phyloP scores from a whole-genome alignment of 192 early-diverging fungal genomes.

The Bifiguratus adelaidae region DNA sequence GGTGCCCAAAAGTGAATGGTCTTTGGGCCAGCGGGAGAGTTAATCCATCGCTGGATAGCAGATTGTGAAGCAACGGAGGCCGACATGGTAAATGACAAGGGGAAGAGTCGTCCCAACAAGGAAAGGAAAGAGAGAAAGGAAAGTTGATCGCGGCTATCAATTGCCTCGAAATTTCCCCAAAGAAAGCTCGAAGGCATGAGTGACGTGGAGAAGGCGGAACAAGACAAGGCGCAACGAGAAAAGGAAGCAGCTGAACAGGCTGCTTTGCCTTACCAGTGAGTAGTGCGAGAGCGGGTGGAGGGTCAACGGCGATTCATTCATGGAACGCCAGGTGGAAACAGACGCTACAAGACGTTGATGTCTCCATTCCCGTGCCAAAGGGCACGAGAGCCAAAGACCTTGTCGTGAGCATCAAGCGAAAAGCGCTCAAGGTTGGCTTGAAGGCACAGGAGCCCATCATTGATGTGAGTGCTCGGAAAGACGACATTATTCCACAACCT shows the following conservation, averaged over 20 bases:
- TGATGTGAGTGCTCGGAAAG: slow-evolving; percentile 30
- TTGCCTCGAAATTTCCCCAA: too few relatives aligned
- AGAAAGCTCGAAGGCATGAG: slow-evolving; percentile 43
- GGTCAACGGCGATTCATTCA: background rate
- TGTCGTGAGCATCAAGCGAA: slow-evolving; percentile 54
- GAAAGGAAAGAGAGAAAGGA: slow-evolving; percentile 3
- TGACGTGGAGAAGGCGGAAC: slow-evolving; percentile 28
- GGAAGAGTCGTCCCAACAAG: background rate
- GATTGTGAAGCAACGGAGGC: slow-evolving; percentile 30
- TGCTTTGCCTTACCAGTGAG: slow-evolving; percentile 16
- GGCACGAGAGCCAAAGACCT: slow-evolving; percentile 63
- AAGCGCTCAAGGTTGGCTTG: slow-evolving; percentile 50
- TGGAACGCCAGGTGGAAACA: slow-evolving; percentile 51
- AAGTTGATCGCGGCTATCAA: too few relatives aligned
- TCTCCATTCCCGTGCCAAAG: slow-evolving; percentile 57
- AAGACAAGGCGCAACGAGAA: slow-evolving; percentile 23
- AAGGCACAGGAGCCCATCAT: slow-evolving; percentile 66
- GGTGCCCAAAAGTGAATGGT: slow-evolving; percentile 99
- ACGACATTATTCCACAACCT: background rate
- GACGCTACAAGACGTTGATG: slow-evolving; percentile 73
- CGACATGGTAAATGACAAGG: slow-evolving; percentile 11
- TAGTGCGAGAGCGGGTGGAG: background rate
- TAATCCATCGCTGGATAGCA: slow-evolving; percentile 62
- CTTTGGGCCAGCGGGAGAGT: slow-evolving; percentile 76
- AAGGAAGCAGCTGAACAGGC: slow-evolving; percentile 49